Evolutionary conservation across 208 protist species (phyloP).

Genomic region (Leishmania martiniquensis): DNA sequence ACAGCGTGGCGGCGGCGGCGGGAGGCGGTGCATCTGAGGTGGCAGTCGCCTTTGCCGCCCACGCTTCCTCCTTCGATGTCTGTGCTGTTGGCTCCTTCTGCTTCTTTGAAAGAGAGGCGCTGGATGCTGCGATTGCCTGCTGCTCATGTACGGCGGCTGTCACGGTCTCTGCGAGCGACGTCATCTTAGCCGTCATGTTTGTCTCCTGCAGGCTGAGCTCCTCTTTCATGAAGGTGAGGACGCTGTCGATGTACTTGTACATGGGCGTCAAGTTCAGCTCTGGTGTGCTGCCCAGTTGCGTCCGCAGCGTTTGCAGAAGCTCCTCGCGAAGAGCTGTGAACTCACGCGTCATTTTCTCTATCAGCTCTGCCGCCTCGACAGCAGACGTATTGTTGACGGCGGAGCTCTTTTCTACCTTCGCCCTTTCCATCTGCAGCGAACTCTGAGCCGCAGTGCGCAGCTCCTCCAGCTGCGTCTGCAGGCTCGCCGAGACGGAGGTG

Average conservation of each 20-base stretch:
- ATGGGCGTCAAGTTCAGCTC: slow-evolving; percentile 80
- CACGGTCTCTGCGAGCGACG: slow-evolving; percentile 27
- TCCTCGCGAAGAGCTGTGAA: slow-evolving; percentile 41
- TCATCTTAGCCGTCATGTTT: slow-evolving; percentile 34
- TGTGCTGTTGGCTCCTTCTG: background rate
- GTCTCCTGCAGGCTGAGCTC: slow-evolving; percentile 43
- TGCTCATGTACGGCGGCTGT: slow-evolving; percentile 10
- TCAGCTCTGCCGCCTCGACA: slow-evolving; percentile 9
- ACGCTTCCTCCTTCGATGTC: background rate
- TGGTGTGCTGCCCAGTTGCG: slow-evolving; percentile 59
- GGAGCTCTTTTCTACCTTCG: background rate
- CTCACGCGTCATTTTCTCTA: slow-evolving; percentile 24
- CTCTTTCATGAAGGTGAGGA: slow-evolving; percentile 64
- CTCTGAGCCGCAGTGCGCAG: slow-evolving; percentile 2
- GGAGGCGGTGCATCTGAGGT: background rate
- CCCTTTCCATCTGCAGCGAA: background rate
- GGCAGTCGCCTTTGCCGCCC: background rate
- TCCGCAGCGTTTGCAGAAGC: slow-evolving; percentile 48
- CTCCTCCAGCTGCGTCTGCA: slow-evolving; percentile 28
- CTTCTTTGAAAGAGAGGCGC: background rate
- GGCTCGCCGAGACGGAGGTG: slow-evolving; percentile 20
- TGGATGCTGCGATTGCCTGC: background rate
- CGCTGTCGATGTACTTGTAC: slow-evolving; percentile 81
- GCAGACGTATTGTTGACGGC: background rate
- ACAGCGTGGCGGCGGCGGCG: background rate